Evolutionary conservation across 2,329 filamentous ascomycete genomes (phyloP), one percentile per base, ranked within the genome.

Genomic region (Neopestalotiopsis sp.): DNA sequence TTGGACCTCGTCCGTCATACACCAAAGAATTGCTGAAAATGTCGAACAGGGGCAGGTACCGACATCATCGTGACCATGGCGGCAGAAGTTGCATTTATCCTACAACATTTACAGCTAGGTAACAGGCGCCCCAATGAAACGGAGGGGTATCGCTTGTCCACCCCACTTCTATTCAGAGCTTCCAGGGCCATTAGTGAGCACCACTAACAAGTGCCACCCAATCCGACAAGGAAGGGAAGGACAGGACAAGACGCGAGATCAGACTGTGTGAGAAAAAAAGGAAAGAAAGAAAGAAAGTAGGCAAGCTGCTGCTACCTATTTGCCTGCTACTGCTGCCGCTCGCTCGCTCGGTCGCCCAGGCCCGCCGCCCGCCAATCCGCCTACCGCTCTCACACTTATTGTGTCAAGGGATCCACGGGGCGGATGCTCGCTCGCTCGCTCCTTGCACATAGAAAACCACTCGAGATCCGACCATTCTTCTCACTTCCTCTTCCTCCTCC

Each of bases 181-280:
- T 64, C 32, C n/a, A 32, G 38, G 61, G 61, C 32, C 61, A 32
- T 64, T 64, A 64, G 61, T 64, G 61, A 64, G 61, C 40, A 64
- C 17, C 61, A 34, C n/a, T n/a, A 40, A 13, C 6, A 20, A 32
- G 24, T 59, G 30, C 59, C 59, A 62, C 59, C 59, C 57, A 58
- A 59, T 7, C 45, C 45, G 45, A 17, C 34, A 38, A 38, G 34
- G 34, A 38, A 6, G 10, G 34, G 34, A 38, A 6, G 10, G 34
- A 10, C 34, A 38, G 34, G 34, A 38, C 34, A 38, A 10, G 34
- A 38, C 34, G 34, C 34, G 34, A 38, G 34, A 38, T 38, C 45
- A 53, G 45, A 17, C 45, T 20, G 45, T 20, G 17, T 20, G n/a
- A 20, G 17, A 7, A 20, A 53, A 7, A 7, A 7, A 53, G n/a